These are phyloP conservation scores for Fusarium setosum DNA, from an alignment of 2,329 filamentous ascomycete genomes.

Conservation along the genomic window DNA sequence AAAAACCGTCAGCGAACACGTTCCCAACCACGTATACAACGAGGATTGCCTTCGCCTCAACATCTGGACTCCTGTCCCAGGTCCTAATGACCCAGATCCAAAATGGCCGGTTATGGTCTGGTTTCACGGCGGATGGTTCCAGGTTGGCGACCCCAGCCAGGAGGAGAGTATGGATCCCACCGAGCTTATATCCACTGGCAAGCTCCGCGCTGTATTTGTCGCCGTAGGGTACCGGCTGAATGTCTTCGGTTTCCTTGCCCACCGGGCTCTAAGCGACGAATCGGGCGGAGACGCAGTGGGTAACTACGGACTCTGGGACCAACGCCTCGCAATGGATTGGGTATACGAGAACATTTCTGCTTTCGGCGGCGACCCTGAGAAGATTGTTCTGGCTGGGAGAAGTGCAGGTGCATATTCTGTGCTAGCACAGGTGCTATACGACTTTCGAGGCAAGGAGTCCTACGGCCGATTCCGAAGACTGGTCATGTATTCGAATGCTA, in stretches of 20 bases:
- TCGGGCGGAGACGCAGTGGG: conserved; percentile 8
- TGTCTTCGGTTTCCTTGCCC: conserved; percentile 22
- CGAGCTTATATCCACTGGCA: conserved; percentile 50
- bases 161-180: conserved; percentile 56
- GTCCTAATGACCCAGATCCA: conserved; percentile 12
- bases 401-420: conserved; percentile 24
- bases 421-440: conserved; percentile 12
- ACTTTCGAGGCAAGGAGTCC: conserved; percentile 5
- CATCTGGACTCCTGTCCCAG: conserved; percentile 56
- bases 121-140: conserved; percentile 60
- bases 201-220: conserved; percentile 10
- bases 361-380: conserved; percentile 14
- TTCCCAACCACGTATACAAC: conserved; percentile 2
- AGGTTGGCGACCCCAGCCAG: conserved; percentile 57
- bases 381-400: conserved; percentile 12
- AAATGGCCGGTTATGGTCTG: conserved; percentile 50
- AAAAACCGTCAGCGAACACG: conserved; percentile 12
- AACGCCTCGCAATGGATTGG: conserved; percentile 23
- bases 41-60: conserved; percentile 60
- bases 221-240: conserved; percentile 24
- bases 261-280: neutral
- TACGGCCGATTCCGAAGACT: neutral
- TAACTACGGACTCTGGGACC: conserved; percentile 23
- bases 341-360: conserved; percentile 10
- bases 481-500: conserved; percentile 23